Percentiles rank a stretch among this genome's conserved stretches.
These are phyloP conservation scores for Ceratocystis huliohia DNA, from an alignment of 2,329 filamentous ascomycete genomes.

Conservation along the genomic window DNA sequence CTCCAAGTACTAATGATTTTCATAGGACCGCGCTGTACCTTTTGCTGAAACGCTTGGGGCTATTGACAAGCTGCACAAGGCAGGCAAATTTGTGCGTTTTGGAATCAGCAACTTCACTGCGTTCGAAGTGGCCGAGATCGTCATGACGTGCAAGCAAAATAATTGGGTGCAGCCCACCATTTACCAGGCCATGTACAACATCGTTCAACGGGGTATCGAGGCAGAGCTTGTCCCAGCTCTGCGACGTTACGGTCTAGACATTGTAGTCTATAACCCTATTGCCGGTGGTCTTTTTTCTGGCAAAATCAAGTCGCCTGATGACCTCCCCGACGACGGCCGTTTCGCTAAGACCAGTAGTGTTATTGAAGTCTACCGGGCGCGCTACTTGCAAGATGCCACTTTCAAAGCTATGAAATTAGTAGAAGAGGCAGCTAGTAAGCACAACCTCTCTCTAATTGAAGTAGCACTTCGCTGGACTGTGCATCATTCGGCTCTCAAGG, in stretches of 20 bases:
- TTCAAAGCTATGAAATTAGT: constrained; percentile 54
- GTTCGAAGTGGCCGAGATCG: constrained; percentile 77
- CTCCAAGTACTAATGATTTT: constrained; percentile 25
- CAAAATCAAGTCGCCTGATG: constrained; percentile 58
- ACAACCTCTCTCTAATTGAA: constrained; percentile 58
- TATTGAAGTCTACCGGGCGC: constrained; percentile 47
- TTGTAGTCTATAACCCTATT: constrained; percentile 73
- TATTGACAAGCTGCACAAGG: constrained; percentile 68
- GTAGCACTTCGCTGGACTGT: constrained; percentile 59
- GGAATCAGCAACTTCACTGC: constrained; percentile 77
- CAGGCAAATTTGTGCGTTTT: constrained; percentile 70
- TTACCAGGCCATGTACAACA: constrained; percentile 83
- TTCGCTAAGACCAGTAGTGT: constrained; percentile 48
- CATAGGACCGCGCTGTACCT: constrained; percentile 47
- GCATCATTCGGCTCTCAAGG: constrained; percentile 52
- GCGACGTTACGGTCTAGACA: constrained; percentile 61
- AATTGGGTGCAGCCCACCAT: constrained; percentile 73
- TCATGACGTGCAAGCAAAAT: constrained; percentile 64
- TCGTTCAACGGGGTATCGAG: constrained; percentile 63
- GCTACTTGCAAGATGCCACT: constrained; percentile 51
- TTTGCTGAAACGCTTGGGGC: constrained; percentile 71
- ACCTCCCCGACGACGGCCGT: constrained; percentile 51
- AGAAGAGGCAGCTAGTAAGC: constrained; percentile 53
- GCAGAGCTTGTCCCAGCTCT: constrained; percentile 61
- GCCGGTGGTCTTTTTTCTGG: constrained; percentile 71